A percentile compares a stretch with the other conserved stretches of the same genome.
Evolutionary conservation across 2,329 filamentous ascomycete genomes (phyloP).

Genomic region (Colletotrichum godetiae): DNA sequence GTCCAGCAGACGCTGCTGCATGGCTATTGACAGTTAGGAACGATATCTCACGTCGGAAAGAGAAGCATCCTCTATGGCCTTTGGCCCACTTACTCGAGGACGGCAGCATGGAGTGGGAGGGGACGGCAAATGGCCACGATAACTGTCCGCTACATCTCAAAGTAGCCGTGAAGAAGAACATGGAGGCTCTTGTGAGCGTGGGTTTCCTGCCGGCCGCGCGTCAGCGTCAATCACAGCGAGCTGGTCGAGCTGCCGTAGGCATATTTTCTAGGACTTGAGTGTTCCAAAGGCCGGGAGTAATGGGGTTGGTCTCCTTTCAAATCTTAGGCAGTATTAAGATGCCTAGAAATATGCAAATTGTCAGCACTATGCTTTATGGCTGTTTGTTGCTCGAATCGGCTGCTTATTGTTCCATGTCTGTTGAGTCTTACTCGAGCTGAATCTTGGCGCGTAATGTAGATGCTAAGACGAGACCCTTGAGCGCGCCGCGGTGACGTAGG

Average conservation of each 20-base stretch:
- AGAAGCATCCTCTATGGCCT: conserved; percentile 20
- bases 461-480: not conserved
- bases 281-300: not conserved
- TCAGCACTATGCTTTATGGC: not conserved
- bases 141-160: conserved; percentile 1
- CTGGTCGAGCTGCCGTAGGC: not conserved
- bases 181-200: not conserved
- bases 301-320: not conserved
- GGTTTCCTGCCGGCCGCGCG: not conserved
- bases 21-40: conserved; percentile 12
- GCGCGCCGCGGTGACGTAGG: not conserved
- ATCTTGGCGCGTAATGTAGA: not conserved
- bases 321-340: not conserved
- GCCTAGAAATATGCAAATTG: not conserved
- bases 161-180: conserved; percentile 13
- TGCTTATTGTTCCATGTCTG: not conserved
- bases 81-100: conserved; percentile 18
- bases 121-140: too few species aligned
- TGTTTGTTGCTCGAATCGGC: not conserved
- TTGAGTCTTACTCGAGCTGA: not conserved
- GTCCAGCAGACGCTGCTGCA: not conserved
- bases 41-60: not conserved
- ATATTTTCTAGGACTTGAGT: not conserved
- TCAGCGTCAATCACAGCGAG: not conserved
- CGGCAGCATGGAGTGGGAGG: not conserved